phyloP scores from a whole-genome alignment of 352 stramenopile species.

The Globisporangium camurandrum region DNA sequence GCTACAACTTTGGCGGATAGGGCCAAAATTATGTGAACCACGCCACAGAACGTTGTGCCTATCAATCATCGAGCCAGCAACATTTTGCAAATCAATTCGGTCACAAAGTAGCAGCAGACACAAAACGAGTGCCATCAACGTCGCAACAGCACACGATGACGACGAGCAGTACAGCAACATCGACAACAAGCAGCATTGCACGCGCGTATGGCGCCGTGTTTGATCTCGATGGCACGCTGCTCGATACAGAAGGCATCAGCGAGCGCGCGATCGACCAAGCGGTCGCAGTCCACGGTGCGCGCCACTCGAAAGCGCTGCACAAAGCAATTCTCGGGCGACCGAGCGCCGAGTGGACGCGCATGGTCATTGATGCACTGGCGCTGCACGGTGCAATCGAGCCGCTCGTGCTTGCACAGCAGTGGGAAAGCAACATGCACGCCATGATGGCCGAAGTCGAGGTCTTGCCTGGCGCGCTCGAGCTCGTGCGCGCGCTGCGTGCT shows the following conservation, averaged over 20 bases:
- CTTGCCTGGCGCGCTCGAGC: conserved; percentile 42
- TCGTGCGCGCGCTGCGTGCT: conserved; percentile 36
- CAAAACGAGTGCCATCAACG: too few relatives aligned
- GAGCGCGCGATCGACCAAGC: conserved; percentile 47
- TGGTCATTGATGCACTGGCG: conserved; percentile 51
- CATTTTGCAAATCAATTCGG: too few relatives aligned
- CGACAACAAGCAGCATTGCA: conserved; percentile 10
- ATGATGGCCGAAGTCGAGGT: conserved; percentile 48
- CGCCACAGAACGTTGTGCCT: too few relatives aligned
- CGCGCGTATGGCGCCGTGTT: conserved; percentile 53
- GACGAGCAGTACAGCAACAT: too few relatives aligned
- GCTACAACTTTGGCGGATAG: too few relatives aligned
- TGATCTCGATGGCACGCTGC: conserved; percentile 76
- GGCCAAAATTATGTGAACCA: too few relatives aligned
- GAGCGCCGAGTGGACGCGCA: conserved; percentile 58
- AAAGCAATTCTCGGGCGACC: conserved; percentile 71
- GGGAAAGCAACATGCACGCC: conserved; percentile 46
- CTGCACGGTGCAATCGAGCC: conserved; percentile 35
- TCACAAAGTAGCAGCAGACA: too few relatives aligned
- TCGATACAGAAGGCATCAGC: conserved; percentile 77
- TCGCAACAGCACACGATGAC: too few relatives aligned
- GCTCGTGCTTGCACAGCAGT: conserved; percentile 50
- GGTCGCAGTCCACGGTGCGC: conserved; percentile 41
- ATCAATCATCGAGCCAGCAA: too few relatives aligned
- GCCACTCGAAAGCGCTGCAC: conserved; percentile 53